Evolutionary conservation across 2,329 filamentous ascomycete species (phyloP).

Genomic region (Pestalotiopsis sp.): DNA sequence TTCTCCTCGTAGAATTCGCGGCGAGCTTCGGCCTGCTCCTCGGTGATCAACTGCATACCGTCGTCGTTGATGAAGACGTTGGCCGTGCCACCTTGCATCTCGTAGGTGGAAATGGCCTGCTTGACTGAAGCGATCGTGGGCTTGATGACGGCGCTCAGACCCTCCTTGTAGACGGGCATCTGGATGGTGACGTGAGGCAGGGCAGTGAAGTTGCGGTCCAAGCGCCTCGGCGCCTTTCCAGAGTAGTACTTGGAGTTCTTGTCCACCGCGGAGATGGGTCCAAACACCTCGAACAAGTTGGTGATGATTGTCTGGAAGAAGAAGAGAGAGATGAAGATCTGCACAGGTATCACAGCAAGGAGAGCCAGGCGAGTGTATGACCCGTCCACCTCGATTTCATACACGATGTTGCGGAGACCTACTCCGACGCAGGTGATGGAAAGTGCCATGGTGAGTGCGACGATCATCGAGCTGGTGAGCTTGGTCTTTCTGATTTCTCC

Average conservation of each 20-base stretch:
- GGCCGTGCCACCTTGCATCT: constrained; percentile 65
- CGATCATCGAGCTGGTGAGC: constrained; percentile 57
- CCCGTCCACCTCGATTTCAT: constrained; percentile 56
- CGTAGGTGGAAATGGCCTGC: constrained; percentile 60
- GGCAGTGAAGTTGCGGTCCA: constrained; percentile 38
- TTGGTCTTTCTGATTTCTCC: constrained; percentile 51
- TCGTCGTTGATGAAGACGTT: constrained; percentile 73
- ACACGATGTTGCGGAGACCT: constrained; percentile 57
- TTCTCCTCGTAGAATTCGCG: constrained; percentile 60
- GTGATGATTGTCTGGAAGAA: constrained; percentile 54
- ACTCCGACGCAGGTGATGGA: constrained; percentile 55
- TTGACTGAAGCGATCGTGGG: constrained; percentile 59
- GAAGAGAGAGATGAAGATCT: constrained; percentile 58
- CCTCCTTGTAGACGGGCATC: constrained; percentile 55
- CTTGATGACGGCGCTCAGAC: constrained; percentile 50
- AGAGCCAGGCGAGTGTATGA: constrained; percentile 58
- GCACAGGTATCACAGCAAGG: constrained; percentile 50
- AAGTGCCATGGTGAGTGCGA: constrained; percentile 54
- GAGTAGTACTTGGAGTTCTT: constrained; percentile 51
- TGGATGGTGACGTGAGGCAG: constrained; percentile 53
- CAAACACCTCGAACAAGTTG: constrained; percentile 52
- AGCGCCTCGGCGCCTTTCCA: constrained; percentile 36
- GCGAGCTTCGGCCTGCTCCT: constrained; percentile 48
- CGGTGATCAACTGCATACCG: constrained; percentile 63
- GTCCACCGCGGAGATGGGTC: constrained; percentile 48